phyloP scores from a whole-genome alignment of 352 stramenopile genomes.

The Phytopythium aichiense region DNA sequence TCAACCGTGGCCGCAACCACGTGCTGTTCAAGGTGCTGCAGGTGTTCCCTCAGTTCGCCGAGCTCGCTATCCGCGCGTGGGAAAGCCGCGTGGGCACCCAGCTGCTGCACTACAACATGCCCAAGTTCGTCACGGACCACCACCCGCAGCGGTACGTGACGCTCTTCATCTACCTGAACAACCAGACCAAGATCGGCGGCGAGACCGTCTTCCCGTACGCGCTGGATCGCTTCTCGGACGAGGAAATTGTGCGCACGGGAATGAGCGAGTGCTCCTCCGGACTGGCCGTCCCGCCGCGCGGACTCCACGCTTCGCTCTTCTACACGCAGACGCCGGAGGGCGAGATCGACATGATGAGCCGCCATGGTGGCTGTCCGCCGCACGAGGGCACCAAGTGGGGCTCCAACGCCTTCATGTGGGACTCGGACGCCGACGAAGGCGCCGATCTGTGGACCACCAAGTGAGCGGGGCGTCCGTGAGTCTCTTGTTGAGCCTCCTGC shows the following conservation, averaged over 20 bases:
- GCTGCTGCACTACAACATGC: constrained; percentile 52
- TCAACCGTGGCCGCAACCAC: constrained; percentile 57
- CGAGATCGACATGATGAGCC: constrained; percentile 70
- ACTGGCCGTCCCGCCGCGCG: constrained; percentile 63
- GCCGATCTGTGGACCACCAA: constrained; percentile 78
- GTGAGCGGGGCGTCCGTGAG: constrained; percentile 18
- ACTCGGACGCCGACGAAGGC: constrained; percentile 78
- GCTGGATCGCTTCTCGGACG: constrained; percentile 62
- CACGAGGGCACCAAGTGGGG: constrained; percentile 85
- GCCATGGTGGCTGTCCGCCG: constrained; percentile 79
- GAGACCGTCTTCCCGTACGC: constrained; percentile 97
- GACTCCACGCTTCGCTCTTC: constrained; percentile 77
- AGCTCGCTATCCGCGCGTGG: constrained; percentile 69
- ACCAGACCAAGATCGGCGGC: constrained; percentile 92
- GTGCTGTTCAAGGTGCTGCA: constrained; percentile 65
- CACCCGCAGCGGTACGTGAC: constrained; percentile 94
- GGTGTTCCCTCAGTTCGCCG: constrained; percentile 48
- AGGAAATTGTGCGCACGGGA: constrained; percentile 62
- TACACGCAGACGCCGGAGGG: constrained; percentile 81
- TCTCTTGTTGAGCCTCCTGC: background rate
- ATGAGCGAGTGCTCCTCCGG: constrained; percentile 82
- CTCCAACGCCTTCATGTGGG: constrained; percentile 87
- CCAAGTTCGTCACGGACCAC: constrained; percentile 68
- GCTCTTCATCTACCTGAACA: constrained; percentile 96
- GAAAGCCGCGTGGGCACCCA: constrained; percentile 36